phyloP scores from a whole-genome alignment of 2,329 filamentous ascomycete genomes.

The Penicillium corylophilum region DNA sequence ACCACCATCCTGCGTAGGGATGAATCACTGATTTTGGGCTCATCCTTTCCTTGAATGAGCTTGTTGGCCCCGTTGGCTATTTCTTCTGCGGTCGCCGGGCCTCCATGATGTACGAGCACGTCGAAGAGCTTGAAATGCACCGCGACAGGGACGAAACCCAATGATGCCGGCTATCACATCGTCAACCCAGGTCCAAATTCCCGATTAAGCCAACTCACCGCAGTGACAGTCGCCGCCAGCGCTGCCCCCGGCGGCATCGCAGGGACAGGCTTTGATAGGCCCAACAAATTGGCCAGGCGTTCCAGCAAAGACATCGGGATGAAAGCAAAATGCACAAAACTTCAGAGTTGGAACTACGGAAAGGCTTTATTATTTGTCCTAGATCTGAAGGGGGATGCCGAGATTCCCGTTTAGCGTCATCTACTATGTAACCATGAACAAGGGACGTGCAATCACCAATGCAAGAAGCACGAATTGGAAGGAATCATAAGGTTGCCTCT shows the following conservation, averaged over 20 bases:
- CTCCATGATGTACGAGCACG: slow-evolving; percentile 25
- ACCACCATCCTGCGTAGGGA: background rate
- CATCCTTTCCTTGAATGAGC: slow-evolving; percentile 3
- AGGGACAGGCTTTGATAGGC: slow-evolving; percentile 8
- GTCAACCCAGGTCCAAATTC: background rate
- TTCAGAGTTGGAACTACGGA: background rate
- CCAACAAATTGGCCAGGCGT: slow-evolving; percentile 15
- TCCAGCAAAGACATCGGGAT: slow-evolving; percentile 16
- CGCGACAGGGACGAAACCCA: slow-evolving; percentile 41
- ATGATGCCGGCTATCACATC: slow-evolving; percentile 28
- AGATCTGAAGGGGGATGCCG: background rate
- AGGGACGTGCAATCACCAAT: background rate
- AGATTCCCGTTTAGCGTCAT: background rate
- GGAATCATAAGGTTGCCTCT: background rate
- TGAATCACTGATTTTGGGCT: slow-evolving; percentile 26
- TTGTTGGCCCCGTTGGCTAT: slow-evolving; percentile 25
- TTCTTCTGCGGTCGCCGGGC: slow-evolving; percentile 28
- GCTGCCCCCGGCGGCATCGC: slow-evolving; percentile 23
- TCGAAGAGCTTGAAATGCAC: slow-evolving; percentile 37
- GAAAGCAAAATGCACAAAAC: background rate
- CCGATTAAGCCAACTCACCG: slow-evolving; percentile 18
- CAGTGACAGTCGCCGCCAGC: slow-evolving; percentile 29
- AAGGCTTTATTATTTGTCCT: background rate
- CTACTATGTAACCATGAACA: background rate
- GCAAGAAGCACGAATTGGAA: background rate